These are phyloP conservation scores for Sphaerostilbella broomeana DNA, from an alignment of 2,329 filamentous ascomycete genomes.

Conservation along the genomic window DNA sequence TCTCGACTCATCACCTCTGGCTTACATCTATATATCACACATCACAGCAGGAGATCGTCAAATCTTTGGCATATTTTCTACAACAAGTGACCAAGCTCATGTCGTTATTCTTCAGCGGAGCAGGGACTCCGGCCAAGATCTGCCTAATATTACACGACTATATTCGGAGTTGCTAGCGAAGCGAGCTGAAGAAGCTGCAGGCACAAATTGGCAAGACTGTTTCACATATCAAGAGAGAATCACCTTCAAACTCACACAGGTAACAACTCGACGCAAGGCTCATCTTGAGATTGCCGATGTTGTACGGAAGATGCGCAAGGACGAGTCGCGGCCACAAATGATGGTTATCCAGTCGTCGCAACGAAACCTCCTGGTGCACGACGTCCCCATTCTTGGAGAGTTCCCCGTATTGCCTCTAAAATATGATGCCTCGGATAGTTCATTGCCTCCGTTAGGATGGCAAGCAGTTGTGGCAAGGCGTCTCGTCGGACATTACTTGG, in stretches of 20 bases:
- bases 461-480: conserved; percentile 82
- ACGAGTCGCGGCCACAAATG: conserved; percentile 73
- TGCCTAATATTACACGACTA: conserved; percentile 85
- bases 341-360: conserved; percentile 89
- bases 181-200: conserved; percentile 58
- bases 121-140: conserved; percentile 68
- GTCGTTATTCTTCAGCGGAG: conserved; percentile 82
- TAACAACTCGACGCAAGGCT: conserved; percentile 84
- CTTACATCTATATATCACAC: conserved; percentile 89
- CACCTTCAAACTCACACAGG: conserved; percentile 77
- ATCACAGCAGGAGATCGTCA: conserved; percentile 85
- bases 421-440: conserved; percentile 76
- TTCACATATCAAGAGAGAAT: conserved; percentile 84
- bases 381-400: conserved; percentile 75
- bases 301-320: conserved; percentile 83
- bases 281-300: conserved; percentile 81
- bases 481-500: conserved; percentile 82
- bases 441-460: conserved; percentile 88
- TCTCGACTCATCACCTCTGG: conserved; percentile 65
- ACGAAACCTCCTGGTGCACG: conserved; percentile 70
- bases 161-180: conserved; percentile 71
- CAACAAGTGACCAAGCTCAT: conserved; percentile 69
- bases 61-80: conserved; percentile 90
- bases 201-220: conserved; percentile 68
- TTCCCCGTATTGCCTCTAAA: conserved; percentile 77